Base-by-base conservation (phyloP, 116 monocot species). In the Papilionanthe hybrid region DNA sequence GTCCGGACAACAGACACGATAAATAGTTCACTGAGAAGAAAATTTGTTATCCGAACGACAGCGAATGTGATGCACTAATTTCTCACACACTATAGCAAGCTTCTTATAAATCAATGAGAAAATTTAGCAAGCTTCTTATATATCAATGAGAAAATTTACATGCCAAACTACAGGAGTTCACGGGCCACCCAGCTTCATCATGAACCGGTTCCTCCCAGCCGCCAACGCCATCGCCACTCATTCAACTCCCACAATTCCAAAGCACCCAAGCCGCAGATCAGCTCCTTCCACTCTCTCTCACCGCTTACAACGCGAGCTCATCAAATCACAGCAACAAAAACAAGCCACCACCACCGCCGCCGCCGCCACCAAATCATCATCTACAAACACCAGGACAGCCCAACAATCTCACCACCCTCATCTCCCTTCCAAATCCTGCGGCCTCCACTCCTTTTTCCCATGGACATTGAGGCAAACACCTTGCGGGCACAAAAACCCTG, bases 131-230 rank as follows among this genome's bases (percentile, higher is more conserved):
- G n/a, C n/a, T n/a, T n/a, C n/a, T n/a, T n/a, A n/a, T n/a, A n/a
- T n/a, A n/a, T 48, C 48, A 48, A 48, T 48, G 8, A 49, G 49
- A 49, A 11, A 3, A 50, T 50, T 17, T 4, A 53, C 18, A 53
- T 53, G 3, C 17, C 17, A 53, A 53, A 53, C 15, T 17, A 13
- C 55, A 0, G 17, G 76, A 0, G 72, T 77, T 27, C 69, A 29
- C 11, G 82, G 79, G 12, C 20, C 85, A 5, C 86, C 89, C 27
- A 89, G 92, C 76, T 92, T 88, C 82, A 90, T 92, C 83, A 92
- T 92, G 88, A 80, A 87, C 37, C 85, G 92, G 37, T 92, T 92
- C 72, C 88, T 92, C 19, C 92, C 88, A 0, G 92, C 90, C 15
- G 90, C 92, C 66, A 83, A 81, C 18, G 90, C 88, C 11, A 42